These are phyloP conservation scores for Wallemia mellicola DNA, from an alignment of 1,284 basidiomycete genomes.

Conservation along the genomic window DNA sequence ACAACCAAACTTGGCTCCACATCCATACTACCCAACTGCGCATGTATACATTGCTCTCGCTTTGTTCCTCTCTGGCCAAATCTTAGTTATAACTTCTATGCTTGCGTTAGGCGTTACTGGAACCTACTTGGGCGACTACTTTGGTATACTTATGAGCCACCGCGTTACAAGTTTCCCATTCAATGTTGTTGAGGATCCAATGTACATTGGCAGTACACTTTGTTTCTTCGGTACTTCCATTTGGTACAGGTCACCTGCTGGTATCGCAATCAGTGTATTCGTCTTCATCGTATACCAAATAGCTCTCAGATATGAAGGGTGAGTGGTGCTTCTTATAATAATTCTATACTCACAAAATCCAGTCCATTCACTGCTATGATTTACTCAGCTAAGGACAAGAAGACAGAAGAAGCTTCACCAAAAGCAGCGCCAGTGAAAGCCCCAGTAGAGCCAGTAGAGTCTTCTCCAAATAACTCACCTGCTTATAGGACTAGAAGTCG, in stretches of 20 bases:
- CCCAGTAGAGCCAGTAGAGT: not conserved
- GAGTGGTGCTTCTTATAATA: slow-evolving; percentile 11
- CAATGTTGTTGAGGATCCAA: slow-evolving; percentile 71
- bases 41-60: slow-evolving; percentile 28
- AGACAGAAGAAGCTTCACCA: not conserved
- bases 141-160: slow-evolving; percentile 88
- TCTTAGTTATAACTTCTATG: slow-evolving; percentile 60
- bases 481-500: not conserved
- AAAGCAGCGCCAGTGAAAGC: too few relatives aligned
- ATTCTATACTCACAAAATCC: not conserved
- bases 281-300: slow-evolving; percentile 55
- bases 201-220: slow-evolving; percentile 80
- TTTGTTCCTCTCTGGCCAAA: slow-evolving; percentile 41
- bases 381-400: slow-evolving; percentile 20
- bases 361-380: slow-evolving; percentile 60
- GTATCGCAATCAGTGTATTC: slow-evolving; percentile 38
- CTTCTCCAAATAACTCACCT: not conserved
- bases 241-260: slow-evolving; percentile 56
- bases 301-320: slow-evolving; percentile 67
- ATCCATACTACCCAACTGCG: slow-evolving; percentile 17
- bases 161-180: slow-evolving; percentile 55
- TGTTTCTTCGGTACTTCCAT: slow-evolving; percentile 54
- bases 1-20: slow-evolving; percentile 25
- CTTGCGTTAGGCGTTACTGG: slow-evolving; percentile 72
- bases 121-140: slow-evolving; percentile 88